phyloP scores from a whole-genome alignment of 2,329 filamentous ascomycete genomes.

The Xylaria sp. region DNA sequence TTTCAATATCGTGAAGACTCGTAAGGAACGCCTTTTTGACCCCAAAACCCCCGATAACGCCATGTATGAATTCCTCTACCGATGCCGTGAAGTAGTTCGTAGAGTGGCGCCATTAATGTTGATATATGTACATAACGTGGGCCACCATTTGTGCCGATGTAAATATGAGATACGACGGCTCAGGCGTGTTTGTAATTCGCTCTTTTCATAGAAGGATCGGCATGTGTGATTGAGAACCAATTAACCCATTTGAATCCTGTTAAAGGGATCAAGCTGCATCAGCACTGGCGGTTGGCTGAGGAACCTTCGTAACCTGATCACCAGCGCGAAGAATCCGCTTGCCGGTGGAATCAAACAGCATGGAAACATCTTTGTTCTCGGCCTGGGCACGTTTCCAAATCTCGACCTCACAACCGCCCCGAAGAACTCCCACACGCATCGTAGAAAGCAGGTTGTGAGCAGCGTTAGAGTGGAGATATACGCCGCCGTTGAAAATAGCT shows the following conservation, averaged over 20 bases:
- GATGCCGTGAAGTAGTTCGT: conserved; percentile 14
- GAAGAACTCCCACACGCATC: conserved; percentile 74
- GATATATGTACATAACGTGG: conserved; percentile 33
- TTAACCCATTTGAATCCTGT: background rate
- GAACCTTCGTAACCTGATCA: conserved; percentile 77
- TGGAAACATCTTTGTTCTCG: conserved; percentile 73
- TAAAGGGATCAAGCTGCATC: conserved; percentile 68
- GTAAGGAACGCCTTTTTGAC: conserved; percentile 27
- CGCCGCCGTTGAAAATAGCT: conserved; percentile 75
- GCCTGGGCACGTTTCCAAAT: conserved; percentile 75
- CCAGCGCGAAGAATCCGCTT: conserved; percentile 79
- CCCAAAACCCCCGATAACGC: conserved; percentile 29
- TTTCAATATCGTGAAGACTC: conserved; percentile 27
- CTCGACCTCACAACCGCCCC: conserved; percentile 73
- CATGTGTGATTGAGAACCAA: background rate
- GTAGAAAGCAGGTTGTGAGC: conserved; percentile 74
- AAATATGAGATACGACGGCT: background rate
- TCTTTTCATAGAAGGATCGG: background rate
- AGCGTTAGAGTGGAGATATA: conserved; percentile 74
- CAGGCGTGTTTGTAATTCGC: background rate
- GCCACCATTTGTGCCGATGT: conserved; percentile 1
- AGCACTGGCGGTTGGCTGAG: conserved; percentile 75
- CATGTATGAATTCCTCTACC: conserved; percentile 18
- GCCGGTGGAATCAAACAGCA: conserved; percentile 74
- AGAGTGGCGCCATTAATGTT: conserved; percentile 13